Base-by-base conservation (phyloP, 345 rosid species). In the Populus euphratica region DNA sequence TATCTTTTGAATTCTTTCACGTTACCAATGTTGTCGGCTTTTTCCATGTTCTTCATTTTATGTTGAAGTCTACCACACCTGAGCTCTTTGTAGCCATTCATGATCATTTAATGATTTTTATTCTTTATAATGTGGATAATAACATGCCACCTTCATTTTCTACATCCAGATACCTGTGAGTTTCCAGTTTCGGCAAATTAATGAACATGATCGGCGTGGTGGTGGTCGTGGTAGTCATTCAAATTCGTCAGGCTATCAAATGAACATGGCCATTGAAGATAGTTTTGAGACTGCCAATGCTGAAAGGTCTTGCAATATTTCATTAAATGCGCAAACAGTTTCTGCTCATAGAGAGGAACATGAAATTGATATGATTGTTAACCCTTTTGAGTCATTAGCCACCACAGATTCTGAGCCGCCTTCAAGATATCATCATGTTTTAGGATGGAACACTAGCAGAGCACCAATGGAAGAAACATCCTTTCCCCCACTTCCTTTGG, bases 401-500 rank as follows among this genome's bases (percentile, higher is more conserved):
- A 6, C 68, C 44, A 20, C 41, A 13, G 62, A 71, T 73, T 31
- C 70, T 44, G 72, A 38, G 41, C 39, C 41, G 9, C 41, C 75
- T 68, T 35, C 73, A 35, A 76, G 76, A 63, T 27, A 27, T 11
- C 61, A n/a, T 73, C 61, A 44, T 14, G 61, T 35, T 12, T 27
- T 61, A 27, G 52, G 78, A 33, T 35, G 47, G 38, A 70, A 41
- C 62, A 31, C 63, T 64, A 1, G 49, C 25, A 66, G 21, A 47
- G 39, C 50, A 25, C 39, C 50, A 31, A 38, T 72, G 50, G 73
- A 76, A 67, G 79, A 76, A 52, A 72, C 77, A n/a, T 56, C 79
- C 31, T 81, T 81, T 61, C 83, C 83, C 10, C 77, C 80, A 41
- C 77, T 81, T 25, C 73, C 66, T 36, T 16, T 43, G 68, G 80